These are phyloP conservation scores for Meira miltonrushii DNA, from an alignment of 1,284 basidiomycete genomes.

Conservation along the genomic window DNA sequence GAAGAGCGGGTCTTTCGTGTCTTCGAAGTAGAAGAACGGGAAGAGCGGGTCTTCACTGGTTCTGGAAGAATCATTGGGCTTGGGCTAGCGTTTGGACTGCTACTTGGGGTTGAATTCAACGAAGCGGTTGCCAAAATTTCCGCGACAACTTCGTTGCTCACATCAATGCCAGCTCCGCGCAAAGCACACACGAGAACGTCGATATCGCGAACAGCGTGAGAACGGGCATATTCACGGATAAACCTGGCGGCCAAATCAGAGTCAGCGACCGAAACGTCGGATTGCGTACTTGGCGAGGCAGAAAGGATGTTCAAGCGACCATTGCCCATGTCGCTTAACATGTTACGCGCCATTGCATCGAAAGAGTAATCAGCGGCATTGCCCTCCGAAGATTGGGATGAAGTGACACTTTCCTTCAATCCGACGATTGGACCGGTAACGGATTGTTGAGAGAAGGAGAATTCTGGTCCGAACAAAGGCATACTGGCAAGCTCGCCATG, in stretches of 20 bases:
- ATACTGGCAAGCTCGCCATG: background rate
- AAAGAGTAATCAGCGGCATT: conserved; percentile 1
- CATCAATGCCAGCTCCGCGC: conserved; percentile 10
- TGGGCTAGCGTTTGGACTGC: no score
- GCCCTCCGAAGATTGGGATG: no score
- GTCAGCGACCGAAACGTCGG: background rate
- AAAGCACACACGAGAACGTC: conserved; percentile 9
- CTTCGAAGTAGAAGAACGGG: background rate
- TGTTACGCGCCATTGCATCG: background rate
- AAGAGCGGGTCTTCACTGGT: background rate
- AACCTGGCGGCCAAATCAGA: conserved; percentile 7
- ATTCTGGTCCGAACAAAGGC: conserved; percentile 1
- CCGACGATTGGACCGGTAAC: background rate
- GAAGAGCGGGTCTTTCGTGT: conserved; percentile 14
- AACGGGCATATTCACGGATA: conserved; percentile 14
- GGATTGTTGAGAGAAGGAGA: background rate
- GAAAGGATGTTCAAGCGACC: background rate
- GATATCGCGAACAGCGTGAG: conserved; percentile 5
- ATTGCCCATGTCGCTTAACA: background rate
- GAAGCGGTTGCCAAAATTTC: conserved; percentile 1
- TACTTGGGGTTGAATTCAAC: background rate
- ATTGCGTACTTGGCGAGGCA: background rate
- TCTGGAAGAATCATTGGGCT: background rate
- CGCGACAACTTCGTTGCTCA: conserved; percentile 7
- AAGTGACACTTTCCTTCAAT: no score